Evolutionary conservation across 108 stramenopile species (phyloP), one percentile per base, ranked within the genome.

Genomic region (Fistulifera pelliculosa): DNA sequence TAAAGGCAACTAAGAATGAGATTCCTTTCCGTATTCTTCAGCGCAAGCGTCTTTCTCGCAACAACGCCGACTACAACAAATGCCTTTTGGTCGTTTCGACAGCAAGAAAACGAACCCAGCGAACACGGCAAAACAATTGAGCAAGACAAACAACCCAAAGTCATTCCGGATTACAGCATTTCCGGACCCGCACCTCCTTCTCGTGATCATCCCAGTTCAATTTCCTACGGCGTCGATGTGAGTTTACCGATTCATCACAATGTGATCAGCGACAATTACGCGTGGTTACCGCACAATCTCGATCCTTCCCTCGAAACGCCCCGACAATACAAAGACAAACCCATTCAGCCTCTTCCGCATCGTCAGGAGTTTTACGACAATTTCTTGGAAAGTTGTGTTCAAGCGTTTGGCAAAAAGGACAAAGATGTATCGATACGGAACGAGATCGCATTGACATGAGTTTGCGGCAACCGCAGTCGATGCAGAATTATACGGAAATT

Each of bases 221-320:
- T 45, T 45, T 11, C 44, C 44, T 91, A 91, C 62, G 90, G 90
- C 21, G 90, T 83, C 18, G 90, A 91, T 56, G 75, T 87, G 17
- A 76, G 74, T 49, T 91, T 87, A 58, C 90, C 90, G 38, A 91
- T 91, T 47, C 90, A 91, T 38, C 62, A 82, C 21, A 38, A 10
- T 1, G 14, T 50, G 17, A 52, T 91, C 10, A 75, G 75, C 5
- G 72, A 60, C 50, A 90, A 90, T 64, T 90, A 82, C 47, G 77
- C 75, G 0, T 90, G 83, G 85, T 69, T 91, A 0, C 76, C 79
- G 0, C 90, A 91, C 71, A 91, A 91, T 58, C 10, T 64, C 47
- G 77, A 90, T 49, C 52, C 66, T 11, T 59, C 54, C 28, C 8
- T 66, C 3, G 41, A 48, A 18, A 50, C 59, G 35, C 88, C 88